Conservation (phyloP, 1,284 basidiomycete genomes). For the Ceratobasidium sp. region DNA sequence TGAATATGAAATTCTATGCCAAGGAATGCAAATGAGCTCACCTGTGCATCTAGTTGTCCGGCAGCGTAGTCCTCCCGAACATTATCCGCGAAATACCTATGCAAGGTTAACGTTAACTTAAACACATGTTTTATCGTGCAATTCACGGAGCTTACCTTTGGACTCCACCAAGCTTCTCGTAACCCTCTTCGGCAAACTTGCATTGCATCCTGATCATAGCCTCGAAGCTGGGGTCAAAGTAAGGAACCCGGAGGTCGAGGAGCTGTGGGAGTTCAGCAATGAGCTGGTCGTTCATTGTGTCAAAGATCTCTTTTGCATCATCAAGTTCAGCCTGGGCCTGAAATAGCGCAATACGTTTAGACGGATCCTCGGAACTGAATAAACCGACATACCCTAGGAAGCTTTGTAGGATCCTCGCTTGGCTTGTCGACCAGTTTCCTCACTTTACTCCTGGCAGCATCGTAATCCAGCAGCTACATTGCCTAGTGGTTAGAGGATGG, state of each 20-base stretch:
- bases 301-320: conserved; percentile 93
- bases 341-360: conserved; percentile 14
- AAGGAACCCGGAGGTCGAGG: conserved; percentile 95
- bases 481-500: conserved; percentile 13
- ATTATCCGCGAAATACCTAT: conserved; percentile 88
- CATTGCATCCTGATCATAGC: conserved; percentile 99
- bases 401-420: conserved; percentile 90
- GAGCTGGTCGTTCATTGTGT: conserved; percentile 92
- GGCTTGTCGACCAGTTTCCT: conserved; percentile 95
- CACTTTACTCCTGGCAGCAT: conserved; percentile 88
- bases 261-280: conserved; percentile 92
- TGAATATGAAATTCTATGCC: neutral
- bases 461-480: conserved; percentile 91
- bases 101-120: conserved; percentile 29
- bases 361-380: neutral
- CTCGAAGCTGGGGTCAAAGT: conserved; percentile 98
- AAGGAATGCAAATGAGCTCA: conserved; percentile 55
- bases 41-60: conserved; percentile 95
- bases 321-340: conserved; percentile 96
- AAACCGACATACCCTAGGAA: conserved; percentile 76
- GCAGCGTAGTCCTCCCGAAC: conserved; percentile 98
- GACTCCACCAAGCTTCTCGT: conserved; percentile 97
- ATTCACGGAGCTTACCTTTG: conserved; percentile 73
- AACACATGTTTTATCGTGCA: neutral
- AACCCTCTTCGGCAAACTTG: conserved; percentile 97